Conservation (phyloP, 768 basidiomycete species). For the Dioszegia hungarica region DNA sequence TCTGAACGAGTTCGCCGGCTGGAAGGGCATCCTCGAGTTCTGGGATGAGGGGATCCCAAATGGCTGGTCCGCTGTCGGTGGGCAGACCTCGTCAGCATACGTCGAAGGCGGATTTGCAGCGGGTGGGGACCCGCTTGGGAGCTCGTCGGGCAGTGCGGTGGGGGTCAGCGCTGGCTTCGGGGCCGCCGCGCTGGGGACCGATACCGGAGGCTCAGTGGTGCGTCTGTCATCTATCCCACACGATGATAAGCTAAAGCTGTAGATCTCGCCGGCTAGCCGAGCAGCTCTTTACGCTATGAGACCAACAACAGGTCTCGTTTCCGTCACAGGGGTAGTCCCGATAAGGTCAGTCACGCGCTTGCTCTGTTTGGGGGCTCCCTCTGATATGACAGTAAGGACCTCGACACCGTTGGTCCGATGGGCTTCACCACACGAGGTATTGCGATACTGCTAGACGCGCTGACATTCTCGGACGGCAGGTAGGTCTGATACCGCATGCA, state of each 20-base stretch:
- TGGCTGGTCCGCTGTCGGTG: constrained; percentile 18
- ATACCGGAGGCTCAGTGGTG: constrained; percentile 20
- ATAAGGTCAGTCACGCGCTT: constrained; percentile 4
- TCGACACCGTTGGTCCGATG: constrained; percentile 24
- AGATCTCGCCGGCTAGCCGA: constrained; percentile 18
- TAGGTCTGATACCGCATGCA: background rate
- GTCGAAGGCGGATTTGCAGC: constrained; percentile 6
- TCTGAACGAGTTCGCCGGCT: constrained; percentile 11
- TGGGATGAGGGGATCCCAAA: background rate
- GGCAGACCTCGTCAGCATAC: constrained; percentile 17
- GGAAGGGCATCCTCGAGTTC: constrained; percentile 5
- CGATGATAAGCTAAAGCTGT: no score
- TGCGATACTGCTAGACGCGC: constrained; percentile 22
- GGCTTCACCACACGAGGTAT: constrained; percentile 15
- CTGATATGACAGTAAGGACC: background rate
- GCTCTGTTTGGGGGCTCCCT: background rate
- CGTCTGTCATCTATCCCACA: no score
- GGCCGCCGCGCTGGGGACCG: constrained; percentile 9
- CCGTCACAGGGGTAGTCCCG: constrained; percentile 23
- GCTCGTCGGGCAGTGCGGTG: constrained; percentile 13
- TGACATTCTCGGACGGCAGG: constrained; percentile 14
- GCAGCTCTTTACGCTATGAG: constrained; percentile 36
- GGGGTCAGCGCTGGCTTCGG: constrained; percentile 14
- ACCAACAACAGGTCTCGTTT: constrained; percentile 19
- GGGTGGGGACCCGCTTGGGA: constrained; percentile 5